Percentiles rank a stretch among this genome's conserved stretches.
phyloP scores from a whole-genome alignment of 164 flowering plant species.

The Stephania cephalantha region DNA sequence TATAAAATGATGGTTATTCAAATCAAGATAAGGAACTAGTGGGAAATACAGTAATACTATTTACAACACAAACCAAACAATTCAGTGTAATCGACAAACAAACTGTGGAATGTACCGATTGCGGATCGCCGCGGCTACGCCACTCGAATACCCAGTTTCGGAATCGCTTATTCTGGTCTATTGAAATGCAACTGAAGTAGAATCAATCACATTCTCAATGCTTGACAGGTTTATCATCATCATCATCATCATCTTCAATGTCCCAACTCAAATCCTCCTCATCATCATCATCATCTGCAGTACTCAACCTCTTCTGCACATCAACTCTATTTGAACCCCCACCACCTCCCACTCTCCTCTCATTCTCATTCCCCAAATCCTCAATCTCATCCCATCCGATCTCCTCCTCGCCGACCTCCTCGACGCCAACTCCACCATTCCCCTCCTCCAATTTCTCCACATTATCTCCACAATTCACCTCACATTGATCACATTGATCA shows the following conservation, averaged over 20 bases:
- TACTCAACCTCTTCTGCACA: conserved; percentile 55
- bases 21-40: neutral
- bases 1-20: neutral
- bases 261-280: conserved; percentile 92
- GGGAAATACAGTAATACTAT: neutral
- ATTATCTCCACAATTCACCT: conserved; percentile 15
- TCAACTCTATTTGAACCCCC: conserved; percentile 39
- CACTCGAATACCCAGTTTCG: neutral
- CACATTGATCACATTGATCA: conserved; percentile 10
- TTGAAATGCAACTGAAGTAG: too few relatives aligned
- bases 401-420: conserved; percentile 60
- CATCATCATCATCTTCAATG: conserved; percentile 81
- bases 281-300: conserved; percentile 51
- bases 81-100: neutral
- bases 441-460: conserved; percentile 34
- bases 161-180: neutral
- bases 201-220: conserved; percentile 22
- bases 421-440: conserved; percentile 40
- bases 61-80: neutral
- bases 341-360: conserved; percentile 27
- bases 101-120: neutral
- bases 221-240: conserved; percentile 57
- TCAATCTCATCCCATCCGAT: conserved; percentile 95
- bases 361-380: conserved; percentile 60
- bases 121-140: neutral